Base-by-base conservation (phyloP, 2,329 filamentous ascomycete genomes). In the Delphinella strobiligena region DNA sequence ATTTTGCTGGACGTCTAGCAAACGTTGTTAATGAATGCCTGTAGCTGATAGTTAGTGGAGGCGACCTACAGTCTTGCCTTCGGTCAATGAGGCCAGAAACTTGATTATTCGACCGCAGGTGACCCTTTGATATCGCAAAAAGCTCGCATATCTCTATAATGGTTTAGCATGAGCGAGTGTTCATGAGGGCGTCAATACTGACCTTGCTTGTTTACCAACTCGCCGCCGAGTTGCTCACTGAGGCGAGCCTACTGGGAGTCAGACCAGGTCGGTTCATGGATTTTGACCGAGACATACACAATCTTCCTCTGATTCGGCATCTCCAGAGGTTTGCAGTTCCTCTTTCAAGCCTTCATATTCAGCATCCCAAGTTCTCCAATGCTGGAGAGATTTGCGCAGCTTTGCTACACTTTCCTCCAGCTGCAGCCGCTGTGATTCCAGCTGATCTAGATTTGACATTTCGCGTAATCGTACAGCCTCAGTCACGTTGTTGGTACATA, bases 311-410 rank as follows among this genome's bases (percentile, higher is more conserved):
- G 63, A 61, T 40, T 72, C 60, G 37, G 66, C 62, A 31, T 66
- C 57, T 27, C 68, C 58, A 18, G 80, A 56, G 3, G 64, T 67
- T 38, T 75, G 62, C 19, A 96, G 73, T 52, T 93, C 85, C 56
- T 93, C 85, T 56, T 83, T 87, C 45, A 96, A 70, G 17, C 80
- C 76, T 55, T 94, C 85, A 60, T 96, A 96, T 58, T 96, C 89
- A 35, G 82, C 77, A 57, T 93, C 88, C 75, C 84, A 93, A 40
- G 79, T 80, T 47, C 84, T 82, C 89, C 89, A 98, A 63, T 93
- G 81, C 46, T 78, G 77, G 38, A 96, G 70, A 5, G 82, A 79
- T 52, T 81, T 76, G 40, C 75, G 75, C 15, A 96, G 72, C 56
- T 85, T 77, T 36, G 70, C 64, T 34, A 93, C 72, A 47, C 80